Evolutionary conservation across 306 rosid species (phyloP).

Genomic region (Sphenostylis stenocarpa): DNA sequence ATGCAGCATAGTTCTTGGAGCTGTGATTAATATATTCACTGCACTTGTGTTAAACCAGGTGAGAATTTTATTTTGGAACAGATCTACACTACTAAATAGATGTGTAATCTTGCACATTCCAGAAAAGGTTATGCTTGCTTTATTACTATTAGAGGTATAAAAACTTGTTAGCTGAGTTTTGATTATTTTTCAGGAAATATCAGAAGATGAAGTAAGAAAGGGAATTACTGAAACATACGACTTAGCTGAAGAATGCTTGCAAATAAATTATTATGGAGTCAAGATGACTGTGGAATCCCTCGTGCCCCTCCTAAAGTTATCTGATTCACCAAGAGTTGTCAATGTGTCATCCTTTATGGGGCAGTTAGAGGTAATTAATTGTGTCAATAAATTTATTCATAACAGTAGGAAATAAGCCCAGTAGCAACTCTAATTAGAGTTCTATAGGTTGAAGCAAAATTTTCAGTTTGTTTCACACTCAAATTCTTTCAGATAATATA

Average conservation of each 20-base stretch:
- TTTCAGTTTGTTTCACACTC: no score
- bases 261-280: conserved; percentile 41
- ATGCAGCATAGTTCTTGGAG: conserved; percentile 51
- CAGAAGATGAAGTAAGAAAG: neutral
- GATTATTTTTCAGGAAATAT: conserved; percentile 19
- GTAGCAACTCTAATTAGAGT: no score
- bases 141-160: no score
- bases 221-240: conserved; percentile 34
- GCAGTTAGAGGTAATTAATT: conserved; percentile 34
- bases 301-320: conserved; percentile 37
- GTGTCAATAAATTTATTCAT: neutral
- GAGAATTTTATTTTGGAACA: neutral
- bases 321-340: conserved; percentile 49
- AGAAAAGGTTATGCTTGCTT: no score
- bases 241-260: conserved; percentile 47
- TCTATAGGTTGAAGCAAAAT: no score
- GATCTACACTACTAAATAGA: neutral
- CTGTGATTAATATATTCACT: neutral
- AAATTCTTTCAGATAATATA: no score
- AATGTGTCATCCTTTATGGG: conserved; percentile 47
- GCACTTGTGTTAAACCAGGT: neutral
- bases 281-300: conserved; percentile 34
- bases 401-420: no score
- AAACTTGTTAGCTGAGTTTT: no score
- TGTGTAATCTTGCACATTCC: neutral